These are phyloP conservation scores for Jacaranda mimosifolia DNA, from an alignment of 257 asterid species.

Conservation along the genomic window DNA sequence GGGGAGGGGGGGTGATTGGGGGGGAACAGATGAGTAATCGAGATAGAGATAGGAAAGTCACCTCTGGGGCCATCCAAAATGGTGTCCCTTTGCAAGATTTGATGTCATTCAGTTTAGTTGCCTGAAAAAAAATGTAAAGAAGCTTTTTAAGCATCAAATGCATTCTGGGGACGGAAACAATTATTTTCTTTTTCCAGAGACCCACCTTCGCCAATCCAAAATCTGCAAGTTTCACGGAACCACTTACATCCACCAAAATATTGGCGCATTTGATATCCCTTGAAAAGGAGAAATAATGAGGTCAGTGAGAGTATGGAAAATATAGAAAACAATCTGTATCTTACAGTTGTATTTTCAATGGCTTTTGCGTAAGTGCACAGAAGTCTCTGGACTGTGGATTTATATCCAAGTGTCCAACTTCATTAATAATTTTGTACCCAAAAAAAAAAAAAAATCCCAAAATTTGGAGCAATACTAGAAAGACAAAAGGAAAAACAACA, in stretches of 20 bases:
- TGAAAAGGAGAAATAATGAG: constrained; percentile 34
- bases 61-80: constrained; percentile 84
- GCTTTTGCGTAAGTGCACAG: constrained; percentile 23
- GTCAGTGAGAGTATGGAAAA: constrained; percentile 31
- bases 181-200: constrained; percentile 1
- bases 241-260: constrained; percentile 70
- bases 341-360: constrained; percentile 24
- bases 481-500: not conserved
- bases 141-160: constrained; percentile 17
- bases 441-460: not conserved
- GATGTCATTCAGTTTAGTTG: constrained; percentile 66
- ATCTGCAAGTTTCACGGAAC: constrained; percentile 74
- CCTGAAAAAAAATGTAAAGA: constrained; percentile 48
- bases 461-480: constrained; percentile 17
- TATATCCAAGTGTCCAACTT: constrained; percentile 17
- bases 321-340: not conserved
- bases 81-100: constrained; percentile 79
- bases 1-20: no score
- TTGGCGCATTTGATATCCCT: constrained; percentile 82
- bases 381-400: constrained; percentile 15
- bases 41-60: constrained; percentile 38
- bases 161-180: constrained; percentile 14
- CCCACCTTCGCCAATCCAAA: constrained; percentile 77
- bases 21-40: constrained; percentile 17
- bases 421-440: constrained; percentile 14